Conservation (phyloP, 441 rosid genomes). For the Populus trichocarpa region DNA sequence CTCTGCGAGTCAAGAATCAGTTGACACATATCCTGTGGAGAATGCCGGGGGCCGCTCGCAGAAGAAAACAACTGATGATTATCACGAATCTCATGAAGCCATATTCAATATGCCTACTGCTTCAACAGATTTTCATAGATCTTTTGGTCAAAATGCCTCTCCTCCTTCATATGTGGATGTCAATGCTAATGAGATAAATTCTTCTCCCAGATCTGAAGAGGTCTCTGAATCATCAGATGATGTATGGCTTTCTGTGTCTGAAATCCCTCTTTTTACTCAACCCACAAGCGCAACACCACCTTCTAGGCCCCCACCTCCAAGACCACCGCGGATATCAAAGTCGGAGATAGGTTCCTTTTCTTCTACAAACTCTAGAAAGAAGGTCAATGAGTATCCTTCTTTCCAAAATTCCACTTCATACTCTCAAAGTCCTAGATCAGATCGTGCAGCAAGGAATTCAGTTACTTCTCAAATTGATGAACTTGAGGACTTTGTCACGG, state of each 20-base stretch:
- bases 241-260: constrained; percentile 89
- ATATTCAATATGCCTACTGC: constrained; percentile 44
- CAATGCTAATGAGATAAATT: constrained; percentile 35
- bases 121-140: constrained; percentile 35
- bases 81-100: constrained; percentile 37
- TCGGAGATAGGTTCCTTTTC: constrained; percentile 36
- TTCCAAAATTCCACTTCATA: constrained; percentile 42
- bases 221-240: constrained; percentile 55
- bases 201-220: constrained; percentile 47
- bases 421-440: constrained; percentile 41
- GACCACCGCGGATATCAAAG: constrained; percentile 56
- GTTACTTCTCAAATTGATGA: constrained; percentile 60
- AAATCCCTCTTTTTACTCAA: constrained; percentile 56
- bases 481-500: constrained; percentile 58
- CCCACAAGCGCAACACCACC: too few relatives aligned
- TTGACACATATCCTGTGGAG: constrained; percentile 35
- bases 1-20: constrained; percentile 36
- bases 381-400: constrained; percentile 43
- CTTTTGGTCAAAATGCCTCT: constrained; percentile 38
- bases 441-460: constrained; percentile 35
- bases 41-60: constrained; percentile 32
- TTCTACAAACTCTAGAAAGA: constrained; percentile 40
- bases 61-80: constrained; percentile 36
- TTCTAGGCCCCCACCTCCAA: too few relatives aligned
- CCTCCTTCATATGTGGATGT: constrained; percentile 39